Conservation (phyloP, 1,139 yeast genomes). For the Sugiyamaella paludigena region DNA sequence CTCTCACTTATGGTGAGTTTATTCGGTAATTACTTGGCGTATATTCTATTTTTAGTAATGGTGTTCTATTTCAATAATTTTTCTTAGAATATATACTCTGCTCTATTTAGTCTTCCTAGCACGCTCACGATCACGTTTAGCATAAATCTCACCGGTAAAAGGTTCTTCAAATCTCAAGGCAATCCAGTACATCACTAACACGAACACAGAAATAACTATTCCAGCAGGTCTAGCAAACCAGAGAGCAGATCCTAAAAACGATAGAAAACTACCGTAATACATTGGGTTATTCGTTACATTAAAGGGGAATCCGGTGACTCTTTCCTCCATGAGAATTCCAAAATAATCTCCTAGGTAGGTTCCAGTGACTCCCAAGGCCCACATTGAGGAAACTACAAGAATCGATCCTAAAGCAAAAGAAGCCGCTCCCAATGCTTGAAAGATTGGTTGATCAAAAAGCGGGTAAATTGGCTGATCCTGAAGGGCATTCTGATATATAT, state of each 20-base stretch:
- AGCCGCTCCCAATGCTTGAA: slow-evolving; percentile 46
- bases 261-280: slow-evolving; percentile 89
- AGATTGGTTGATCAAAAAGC: slow-evolving; percentile 40
- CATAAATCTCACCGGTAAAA: slow-evolving; percentile 85
- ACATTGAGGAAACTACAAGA: slow-evolving; percentile 83
- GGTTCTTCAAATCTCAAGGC: slow-evolving; percentile 94
- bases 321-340: slow-evolving; percentile 86
- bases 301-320: slow-evolving; percentile 95
- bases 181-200: slow-evolving; percentile 73
- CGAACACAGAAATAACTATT: slow-evolving; percentile 64
- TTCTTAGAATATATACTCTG: neutral
- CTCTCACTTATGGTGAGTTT: no score
- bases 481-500: slow-evolving; percentile 68
- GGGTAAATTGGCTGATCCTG: slow-evolving; percentile 44
- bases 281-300: slow-evolving; percentile 88
- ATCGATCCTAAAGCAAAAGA: slow-evolving; percentile 69
- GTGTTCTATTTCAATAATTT: neutral
- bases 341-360: slow-evolving; percentile 96
- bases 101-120: slow-evolving; percentile 28
- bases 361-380: slow-evolving; percentile 91
- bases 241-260: slow-evolving; percentile 87
- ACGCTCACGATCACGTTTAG: slow-evolving; percentile 52
- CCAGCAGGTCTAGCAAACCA: slow-evolving; percentile 93
- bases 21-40: neutral
- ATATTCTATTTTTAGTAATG: neutral